A percentile compares a stretch with the other conserved stretches of the same genome.
Conservation (phyloP, 805 yeast species). For the Saccharomycopsis lassenensis region DNA sequence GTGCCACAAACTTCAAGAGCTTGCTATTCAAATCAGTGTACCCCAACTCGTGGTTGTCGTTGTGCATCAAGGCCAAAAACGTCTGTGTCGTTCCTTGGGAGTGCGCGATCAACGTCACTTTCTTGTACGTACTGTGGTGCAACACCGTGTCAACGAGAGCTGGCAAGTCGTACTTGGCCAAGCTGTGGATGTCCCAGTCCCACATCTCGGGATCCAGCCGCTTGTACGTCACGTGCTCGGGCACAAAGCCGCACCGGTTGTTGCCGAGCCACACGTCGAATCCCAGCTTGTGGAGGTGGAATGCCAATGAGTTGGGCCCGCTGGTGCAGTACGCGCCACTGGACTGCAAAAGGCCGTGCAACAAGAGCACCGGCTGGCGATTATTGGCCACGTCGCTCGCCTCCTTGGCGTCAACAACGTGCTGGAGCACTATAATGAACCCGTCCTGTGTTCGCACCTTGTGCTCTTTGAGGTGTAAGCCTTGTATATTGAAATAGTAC, state of each 20-base stretch:
- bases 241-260: conserved; percentile 77
- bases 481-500: conserved; percentile 57
- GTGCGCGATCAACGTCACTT: conserved; percentile 64
- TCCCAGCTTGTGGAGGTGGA: conserved; percentile 40
- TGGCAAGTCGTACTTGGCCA: conserved; percentile 72
- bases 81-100: conserved; percentile 92
- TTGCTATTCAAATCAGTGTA: conserved; percentile 43
- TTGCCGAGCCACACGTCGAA: conserved; percentile 90
- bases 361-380: conserved; percentile 55
- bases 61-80: conserved; percentile 47
- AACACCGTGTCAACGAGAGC: conserved; percentile 56
- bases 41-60: conserved; percentile 26
- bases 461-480: conserved; percentile 47
- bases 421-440: conserved; percentile 43
- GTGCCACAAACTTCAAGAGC: conserved; percentile 57
- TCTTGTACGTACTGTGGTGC: conserved; percentile 26
- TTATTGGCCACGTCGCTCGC: conserved; percentile 18
- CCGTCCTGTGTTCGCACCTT: conserved; percentile 72
- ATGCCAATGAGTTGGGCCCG: conserved; percentile 68
- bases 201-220: conserved; percentile 49
- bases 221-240: conserved; percentile 45
- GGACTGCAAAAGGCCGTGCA: conserved; percentile 85
- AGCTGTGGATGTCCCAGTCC: conserved; percentile 88
- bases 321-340: conserved; percentile 76
- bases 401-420: conserved; percentile 40